A percentile compares a stretch with the other conserved stretches of the same genome.
These are phyloP conservation scores for Oryza nivara DNA, from an alignment of 176 grass and related monocot species.

Conservation along the genomic window DNA sequence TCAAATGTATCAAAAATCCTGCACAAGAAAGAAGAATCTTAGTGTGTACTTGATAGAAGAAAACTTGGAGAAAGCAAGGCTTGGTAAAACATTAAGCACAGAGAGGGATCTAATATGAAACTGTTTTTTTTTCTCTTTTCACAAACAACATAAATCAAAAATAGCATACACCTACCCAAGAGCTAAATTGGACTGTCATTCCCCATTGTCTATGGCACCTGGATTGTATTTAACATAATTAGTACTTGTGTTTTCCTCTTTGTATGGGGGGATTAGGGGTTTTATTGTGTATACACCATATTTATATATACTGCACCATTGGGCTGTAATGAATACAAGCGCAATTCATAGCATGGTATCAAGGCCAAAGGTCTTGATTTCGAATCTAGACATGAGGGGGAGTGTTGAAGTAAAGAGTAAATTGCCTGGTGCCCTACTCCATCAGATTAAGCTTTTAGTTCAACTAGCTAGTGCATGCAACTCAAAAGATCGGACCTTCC, in stretches of 20 bases:
- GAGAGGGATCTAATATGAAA: conserved; percentile 10
- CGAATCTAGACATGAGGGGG: background rate
- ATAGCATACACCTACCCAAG: background rate
- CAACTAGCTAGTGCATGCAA: background rate
- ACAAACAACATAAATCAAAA: conserved; percentile 9
- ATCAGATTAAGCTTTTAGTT: background rate
- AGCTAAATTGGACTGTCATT: conserved; percentile 22
- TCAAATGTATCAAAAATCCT: conserved; percentile 32
- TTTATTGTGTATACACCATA: too few relatives aligned
- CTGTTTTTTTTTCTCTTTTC: conserved; percentile 24
- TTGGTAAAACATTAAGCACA: conserved; percentile 1
- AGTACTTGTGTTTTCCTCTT: background rate
- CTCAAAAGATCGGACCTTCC: background rate
- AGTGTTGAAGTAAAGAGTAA: background rate
- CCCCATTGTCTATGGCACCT: background rate
- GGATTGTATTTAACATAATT: background rate
- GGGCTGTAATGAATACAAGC: background rate
- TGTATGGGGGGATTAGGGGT: too few relatives aligned
- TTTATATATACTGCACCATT: background rate
- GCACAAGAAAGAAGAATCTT: conserved; percentile 29
- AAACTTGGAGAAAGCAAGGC: conserved; percentile 21
- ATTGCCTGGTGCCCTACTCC: background rate
- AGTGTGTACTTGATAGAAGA: conserved; percentile 20
- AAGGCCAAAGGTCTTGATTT: background rate
- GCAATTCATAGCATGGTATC: background rate